Evolutionary conservation across 768 basidiomycete species (phyloP).

Genomic region (Mycena maculata): DNA sequence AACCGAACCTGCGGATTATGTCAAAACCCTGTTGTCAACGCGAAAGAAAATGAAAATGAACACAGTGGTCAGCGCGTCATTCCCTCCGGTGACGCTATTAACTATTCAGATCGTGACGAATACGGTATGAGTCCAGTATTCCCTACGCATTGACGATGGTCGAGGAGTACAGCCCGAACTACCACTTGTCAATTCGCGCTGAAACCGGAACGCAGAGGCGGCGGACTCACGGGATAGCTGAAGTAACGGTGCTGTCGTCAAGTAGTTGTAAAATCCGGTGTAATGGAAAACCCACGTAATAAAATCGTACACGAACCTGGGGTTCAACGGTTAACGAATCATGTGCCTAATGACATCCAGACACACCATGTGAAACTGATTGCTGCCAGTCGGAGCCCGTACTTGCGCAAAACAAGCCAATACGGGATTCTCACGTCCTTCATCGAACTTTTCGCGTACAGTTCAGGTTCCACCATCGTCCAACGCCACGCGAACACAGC

Average conservation of each 20-base stretch:
- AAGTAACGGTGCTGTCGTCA: neutral
- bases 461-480: constrained; percentile 82
- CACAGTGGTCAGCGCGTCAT: constrained; percentile 63
- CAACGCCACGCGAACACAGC: constrained; percentile 88
- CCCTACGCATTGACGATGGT: constrained; percentile 73
- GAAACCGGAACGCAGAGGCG: neutral
- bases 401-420: constrained; percentile 77
- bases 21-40: too few relatives aligned
- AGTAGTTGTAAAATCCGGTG: neutral
- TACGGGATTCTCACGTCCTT: constrained; percentile 80
- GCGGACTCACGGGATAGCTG: constrained; percentile 72
- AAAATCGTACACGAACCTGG: constrained; percentile 83
- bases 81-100: constrained; percentile 67
- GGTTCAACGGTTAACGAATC: constrained; percentile 2
- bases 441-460: constrained; percentile 84
- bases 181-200: constrained; percentile 2
- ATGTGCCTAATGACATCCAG: constrained; percentile 3
- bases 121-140: constrained; percentile 19
- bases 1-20: too few relatives aligned
- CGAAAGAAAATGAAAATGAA: too few relatives aligned
- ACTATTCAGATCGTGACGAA: neutral
- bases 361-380: constrained; percentile 81
- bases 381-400: constrained; percentile 78
- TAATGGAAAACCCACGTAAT: constrained; percentile 63
- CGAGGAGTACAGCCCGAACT: constrained; percentile 87